These are phyloP conservation scores for Quercus aquifolioides DNA, from an alignment of 306 rosid species.

Conservation along the genomic window DNA sequence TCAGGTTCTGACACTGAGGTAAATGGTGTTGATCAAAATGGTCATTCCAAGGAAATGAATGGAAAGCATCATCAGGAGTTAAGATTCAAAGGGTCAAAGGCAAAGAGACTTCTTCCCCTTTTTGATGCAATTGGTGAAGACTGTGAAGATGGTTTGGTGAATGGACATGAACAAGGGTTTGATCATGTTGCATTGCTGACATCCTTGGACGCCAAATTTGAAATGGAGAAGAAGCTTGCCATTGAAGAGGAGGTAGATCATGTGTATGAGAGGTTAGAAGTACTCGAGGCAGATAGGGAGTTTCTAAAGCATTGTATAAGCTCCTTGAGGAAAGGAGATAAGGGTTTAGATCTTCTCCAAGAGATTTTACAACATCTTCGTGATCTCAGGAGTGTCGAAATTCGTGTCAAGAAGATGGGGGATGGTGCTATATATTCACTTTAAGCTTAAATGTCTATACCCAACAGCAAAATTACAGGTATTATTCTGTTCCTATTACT, in stretches of 20 bases:
- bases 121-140: slow-evolving; percentile 60
- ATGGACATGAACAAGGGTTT: slow-evolving; percentile 51
- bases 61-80: slow-evolving; percentile 61
- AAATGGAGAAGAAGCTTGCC: slow-evolving; percentile 41
- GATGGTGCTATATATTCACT: slow-evolving; percentile 39
- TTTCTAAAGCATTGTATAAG: slow-evolving; percentile 86
- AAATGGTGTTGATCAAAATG: slow-evolving; percentile 55
- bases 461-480: slow-evolving; percentile 34
- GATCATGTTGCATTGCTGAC: slow-evolving; percentile 28
- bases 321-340: slow-evolving; percentile 91
- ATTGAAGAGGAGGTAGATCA: slow-evolving; percentile 66
- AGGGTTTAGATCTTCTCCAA: slow-evolving; percentile 78
- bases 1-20: slow-evolving; percentile 28
- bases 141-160: slow-evolving; percentile 47
- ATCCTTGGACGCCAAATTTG: slow-evolving; percentile 31
- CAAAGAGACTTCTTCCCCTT: slow-evolving; percentile 73
- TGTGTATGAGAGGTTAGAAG: slow-evolving; percentile 84
- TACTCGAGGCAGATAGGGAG: slow-evolving; percentile 87
- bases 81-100: slow-evolving; percentile 45
- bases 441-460: slow-evolving; percentile 6
- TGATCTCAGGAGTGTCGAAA: slow-evolving; percentile 80
- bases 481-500: slow-evolving; percentile 4
- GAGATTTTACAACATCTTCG: slow-evolving; percentile 95
- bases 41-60: slow-evolving; percentile 54
- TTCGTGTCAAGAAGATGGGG: slow-evolving; percentile 50